Percentiles rank a stretch among this genome's conserved stretches.
These are phyloP conservation scores for Glutinoglossum americanum DNA, from an alignment of 495 filamentous ascomycete genomes.

Conservation along the genomic window DNA sequence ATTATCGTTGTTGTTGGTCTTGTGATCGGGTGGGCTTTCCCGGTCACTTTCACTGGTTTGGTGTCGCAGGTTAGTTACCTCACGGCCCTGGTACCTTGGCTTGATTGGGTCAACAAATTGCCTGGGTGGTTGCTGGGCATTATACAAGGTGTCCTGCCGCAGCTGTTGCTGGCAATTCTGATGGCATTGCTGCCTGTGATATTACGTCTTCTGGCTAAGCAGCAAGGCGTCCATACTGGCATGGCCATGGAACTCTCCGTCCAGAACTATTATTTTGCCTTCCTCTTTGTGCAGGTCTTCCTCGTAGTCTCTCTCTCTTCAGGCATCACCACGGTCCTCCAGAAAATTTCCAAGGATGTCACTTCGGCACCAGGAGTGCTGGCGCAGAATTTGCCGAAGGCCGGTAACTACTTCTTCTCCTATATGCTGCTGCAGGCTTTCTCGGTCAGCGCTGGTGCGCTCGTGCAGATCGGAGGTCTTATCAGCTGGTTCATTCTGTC, in stretches of 20 bases:
- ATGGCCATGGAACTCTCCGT: slow-evolving; percentile 60
- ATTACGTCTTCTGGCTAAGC: slow-evolving; percentile 47
- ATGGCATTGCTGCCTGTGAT: slow-evolving; percentile 64
- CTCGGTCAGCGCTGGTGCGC: slow-evolving; percentile 68
- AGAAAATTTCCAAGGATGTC: slow-evolving; percentile 34
- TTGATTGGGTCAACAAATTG: slow-evolving; percentile 43
- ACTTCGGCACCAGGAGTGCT: slow-evolving; percentile 37
- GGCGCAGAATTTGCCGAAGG: slow-evolving; percentile 64
- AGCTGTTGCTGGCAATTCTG: slow-evolving; percentile 52
- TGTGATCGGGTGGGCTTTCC: slow-evolving; percentile 78
- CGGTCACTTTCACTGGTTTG: slow-evolving; percentile 69
- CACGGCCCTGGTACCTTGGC: slow-evolving; percentile 37
- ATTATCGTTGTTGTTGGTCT: slow-evolving; percentile 46
- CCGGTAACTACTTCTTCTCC: slow-evolving; percentile 92
- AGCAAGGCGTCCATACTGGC: slow-evolving; percentile 68
- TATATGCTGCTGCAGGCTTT: slow-evolving; percentile 94
- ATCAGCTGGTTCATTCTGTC: slow-evolving; percentile 63
- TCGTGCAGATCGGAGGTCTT: slow-evolving; percentile 64
- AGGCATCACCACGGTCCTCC: slow-evolving; percentile 48
- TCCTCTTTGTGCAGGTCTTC: slow-evolving; percentile 90
- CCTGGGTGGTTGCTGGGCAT: slow-evolving; percentile 45
- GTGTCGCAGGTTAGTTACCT: slow-evolving; percentile 56
- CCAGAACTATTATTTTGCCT: slow-evolving; percentile 83
- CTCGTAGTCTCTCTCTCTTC: slow-evolving; percentile 75
- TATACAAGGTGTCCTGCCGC: slow-evolving; percentile 73